A percentile compares a stretch with the other conserved stretches of the same genome.
phyloP scores from a whole-genome alignment of 1,284 basidiomycete species.

The Ustilago bromivora region DNA sequence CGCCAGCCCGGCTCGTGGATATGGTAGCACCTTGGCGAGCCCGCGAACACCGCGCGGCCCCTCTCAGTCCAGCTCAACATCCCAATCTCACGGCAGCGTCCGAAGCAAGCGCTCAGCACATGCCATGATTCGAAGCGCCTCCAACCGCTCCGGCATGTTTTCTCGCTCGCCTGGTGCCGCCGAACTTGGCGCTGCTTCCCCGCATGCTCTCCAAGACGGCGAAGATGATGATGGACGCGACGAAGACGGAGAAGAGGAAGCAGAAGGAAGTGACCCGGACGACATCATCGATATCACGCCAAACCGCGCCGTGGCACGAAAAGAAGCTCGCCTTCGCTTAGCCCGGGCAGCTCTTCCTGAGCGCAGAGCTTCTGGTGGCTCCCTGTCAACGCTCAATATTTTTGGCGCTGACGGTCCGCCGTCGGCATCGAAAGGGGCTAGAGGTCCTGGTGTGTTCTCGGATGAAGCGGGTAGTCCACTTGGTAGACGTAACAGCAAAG shows the following conservation, averaged over 20 bases:
- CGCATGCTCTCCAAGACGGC: constrained; percentile 15
- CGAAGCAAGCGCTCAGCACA: constrained; percentile 26
- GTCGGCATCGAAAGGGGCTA: background rate
- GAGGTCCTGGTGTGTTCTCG: constrained; percentile 24
- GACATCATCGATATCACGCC: constrained; percentile 58
- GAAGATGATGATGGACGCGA: constrained; percentile 20
- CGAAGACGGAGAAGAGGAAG: constrained; percentile 32
- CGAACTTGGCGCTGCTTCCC: constrained; percentile 20
- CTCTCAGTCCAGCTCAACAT: background rate
- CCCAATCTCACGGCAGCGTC: constrained; percentile 15
- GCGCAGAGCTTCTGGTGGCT: constrained; percentile 37
- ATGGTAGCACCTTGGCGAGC: constrained; percentile 26
- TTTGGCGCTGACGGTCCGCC: constrained; percentile 28
- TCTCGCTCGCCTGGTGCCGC: constrained; percentile 34
- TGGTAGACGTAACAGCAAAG: constrained; percentile 10
- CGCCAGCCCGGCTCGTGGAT: constrained; percentile 21
- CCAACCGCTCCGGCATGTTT: constrained; percentile 34
- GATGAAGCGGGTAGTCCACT: constrained; percentile 44
- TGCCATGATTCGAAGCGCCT: constrained; percentile 34
- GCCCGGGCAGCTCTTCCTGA: constrained; percentile 50
- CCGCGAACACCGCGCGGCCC: constrained; percentile 31
- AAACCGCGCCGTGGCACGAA: constrained; percentile 42
- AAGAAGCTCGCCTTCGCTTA: constrained; percentile 48
- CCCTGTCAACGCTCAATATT: constrained; percentile 38
- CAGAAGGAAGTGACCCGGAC: constrained; percentile 46